Evolutionary conservation across 2,329 filamentous ascomycete genomes (phyloP).

Genomic region (Sporothrix brunneoviolacea): DNA sequence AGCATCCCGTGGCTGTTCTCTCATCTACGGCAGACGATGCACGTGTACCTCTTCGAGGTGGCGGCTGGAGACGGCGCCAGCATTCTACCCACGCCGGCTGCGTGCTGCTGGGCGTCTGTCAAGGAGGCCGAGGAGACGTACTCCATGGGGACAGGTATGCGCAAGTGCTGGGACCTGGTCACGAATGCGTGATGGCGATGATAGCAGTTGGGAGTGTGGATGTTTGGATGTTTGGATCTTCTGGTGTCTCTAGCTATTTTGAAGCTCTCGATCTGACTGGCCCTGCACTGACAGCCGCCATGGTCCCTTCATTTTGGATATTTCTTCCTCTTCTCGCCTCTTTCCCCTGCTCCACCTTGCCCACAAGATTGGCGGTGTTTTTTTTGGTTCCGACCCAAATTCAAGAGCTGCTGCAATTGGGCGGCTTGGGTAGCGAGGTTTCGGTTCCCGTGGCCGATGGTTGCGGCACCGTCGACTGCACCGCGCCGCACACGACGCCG

Average conservation of each 20-base stretch:
- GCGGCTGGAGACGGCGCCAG: conserved; percentile 14
- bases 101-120: conserved; percentile 32
- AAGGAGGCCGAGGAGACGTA: conserved; percentile 37
- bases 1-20: conserved; percentile 52
- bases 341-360: not conserved
- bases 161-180: conserved; percentile 47
- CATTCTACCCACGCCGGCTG: not conserved
- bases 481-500: conserved; percentile 7
- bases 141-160: conserved; percentile 54
- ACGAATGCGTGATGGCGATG: conserved; percentile 18
- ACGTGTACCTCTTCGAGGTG: conserved; percentile 45
- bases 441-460: too few relatives aligned
- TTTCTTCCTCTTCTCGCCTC: not conserved
- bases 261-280: too few relatives aligned
- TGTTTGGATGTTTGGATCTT: too few relatives aligned
- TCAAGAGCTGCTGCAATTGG: too few relatives aligned
- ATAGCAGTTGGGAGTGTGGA: too few relatives aligned
- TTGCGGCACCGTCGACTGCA: not conserved
- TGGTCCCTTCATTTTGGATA: not conserved
- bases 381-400: not conserved
- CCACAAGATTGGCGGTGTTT: too few relatives aligned
- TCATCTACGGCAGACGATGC: conserved; percentile 50
- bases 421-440: too few relatives aligned
- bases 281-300: too few relatives aligned
- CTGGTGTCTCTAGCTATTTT: too few relatives aligned